Base-by-base conservation (phyloP, 2,329 filamentous ascomycete species). In the Trichoderma lentiforme region DNA sequence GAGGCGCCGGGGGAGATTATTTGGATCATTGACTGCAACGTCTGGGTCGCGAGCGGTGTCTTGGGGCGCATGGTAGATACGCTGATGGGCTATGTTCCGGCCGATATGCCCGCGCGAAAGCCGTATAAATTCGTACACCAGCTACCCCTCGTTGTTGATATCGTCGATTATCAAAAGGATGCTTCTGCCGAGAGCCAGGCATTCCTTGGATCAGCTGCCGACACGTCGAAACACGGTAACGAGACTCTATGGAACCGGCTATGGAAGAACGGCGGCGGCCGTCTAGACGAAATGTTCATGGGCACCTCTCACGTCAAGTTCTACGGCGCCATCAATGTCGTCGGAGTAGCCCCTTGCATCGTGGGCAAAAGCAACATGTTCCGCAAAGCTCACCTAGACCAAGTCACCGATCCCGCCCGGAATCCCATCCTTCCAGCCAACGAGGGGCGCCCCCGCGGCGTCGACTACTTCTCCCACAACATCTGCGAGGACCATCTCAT, bases 321-420 rank as follows among this genome's bases (percentile, higher is more conserved):
- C 86, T 99, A 99, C 84, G 92, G 92, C 9, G 96, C 95, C 73
- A 99, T 99, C 86, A 98, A 98, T 82, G 93, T 93, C 0, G 93
- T 98, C 18, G 88, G 92, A 4, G 84, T 98, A 67, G 96, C 96
- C 0, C 96, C 97, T 9, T 99, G 96, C 81, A 92, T 97, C 72
- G 92, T 98, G 26, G 96, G 96, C 65, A 99, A 99, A 84, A 97
- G 94, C 78, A 98, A 97, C 83, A 98, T 99, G 95, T 99, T 98
- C 83, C 92, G 96, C 72, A 93, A 92, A 73, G 93, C 93, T 0
- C 95, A 99, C 77, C 89, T 99, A 43, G 89, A 98, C 81, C 87
- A 88, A 75, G 88, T 96, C 9, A 91, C 90, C 36, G 81, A 87
- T 77, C 80, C 87, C 43, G 64, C 80, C 67, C 81, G 78, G 74